A percentile compares a stretch with the other conserved stretches of the same genome.
phyloP scores from a whole-genome alignment of 139 green algal genomes.

The Chlorella sp. region DNA sequence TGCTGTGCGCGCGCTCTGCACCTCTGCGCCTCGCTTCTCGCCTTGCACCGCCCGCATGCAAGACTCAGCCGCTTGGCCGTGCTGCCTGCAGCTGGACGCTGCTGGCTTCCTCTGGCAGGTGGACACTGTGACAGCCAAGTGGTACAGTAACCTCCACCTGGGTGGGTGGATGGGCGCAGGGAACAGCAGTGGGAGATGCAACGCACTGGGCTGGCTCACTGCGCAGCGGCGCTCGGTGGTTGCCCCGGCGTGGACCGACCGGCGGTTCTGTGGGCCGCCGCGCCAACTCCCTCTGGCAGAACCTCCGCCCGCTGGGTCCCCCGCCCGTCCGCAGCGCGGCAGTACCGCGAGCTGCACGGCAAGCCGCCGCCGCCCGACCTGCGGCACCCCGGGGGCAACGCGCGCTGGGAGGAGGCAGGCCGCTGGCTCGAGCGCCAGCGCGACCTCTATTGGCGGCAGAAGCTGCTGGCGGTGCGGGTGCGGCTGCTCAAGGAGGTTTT shows the following conservation, averaged over 20 bases:
- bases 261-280: not conserved
- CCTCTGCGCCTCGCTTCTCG: too few species aligned
- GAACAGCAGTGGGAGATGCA: not conserved
- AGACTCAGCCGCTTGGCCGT: too few species aligned
- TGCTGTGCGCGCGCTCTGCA: too few species aligned
- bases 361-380: constrained; percentile 17
- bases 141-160: constrained; percentile 41
- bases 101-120: constrained; percentile 48
- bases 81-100: constrained; percentile 39
- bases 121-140: constrained; percentile 33
- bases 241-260: not conserved
- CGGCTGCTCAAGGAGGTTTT: constrained; percentile 30
- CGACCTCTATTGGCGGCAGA: constrained; percentile 34
- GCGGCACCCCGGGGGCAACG: not conserved
- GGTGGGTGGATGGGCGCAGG: constrained; percentile 3
- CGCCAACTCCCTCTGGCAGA: not conserved
- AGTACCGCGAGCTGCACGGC: constrained; percentile 24
- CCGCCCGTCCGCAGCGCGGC: not conserved
- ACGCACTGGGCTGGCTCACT: not conserved
- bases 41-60: too few species aligned
- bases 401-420: constrained; percentile 21
- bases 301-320: not conserved
- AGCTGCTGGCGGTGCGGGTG: constrained; percentile 26
- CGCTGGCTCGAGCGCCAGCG: constrained; percentile 33
- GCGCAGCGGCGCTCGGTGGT: not conserved